Evolutionary conservation across 495 filamentous ascomycete genomes (phyloP), one percentile per base, ranked within the genome.

Genomic region (Penicillium paradoxum): DNA sequence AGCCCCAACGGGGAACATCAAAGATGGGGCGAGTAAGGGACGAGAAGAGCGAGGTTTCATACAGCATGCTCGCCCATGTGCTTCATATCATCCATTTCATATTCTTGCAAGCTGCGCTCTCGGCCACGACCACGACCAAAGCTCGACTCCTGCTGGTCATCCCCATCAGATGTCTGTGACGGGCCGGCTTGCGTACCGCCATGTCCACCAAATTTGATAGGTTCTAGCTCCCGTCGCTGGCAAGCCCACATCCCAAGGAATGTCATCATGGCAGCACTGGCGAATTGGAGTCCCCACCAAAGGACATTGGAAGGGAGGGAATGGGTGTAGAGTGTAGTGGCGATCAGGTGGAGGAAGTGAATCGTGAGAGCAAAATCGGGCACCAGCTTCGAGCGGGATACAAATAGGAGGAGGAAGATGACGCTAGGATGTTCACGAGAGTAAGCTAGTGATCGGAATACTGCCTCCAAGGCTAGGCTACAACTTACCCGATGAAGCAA

Each of bases 321-420:
- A 42, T 79, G 79, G 15, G 91, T 83, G 62, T 96, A 96, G 2
- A 95, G 60, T 8, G 78, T 82, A 2, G 86, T 86, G 56, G 88
- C 67, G 49, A 95, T 53, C n/a, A 96, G 79, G 58, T 97, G 90
- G 27, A 97, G 73, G 69, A 87, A 82, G 73, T 96, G 90, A 21
- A 93, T 79, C 1, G 93, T 95, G 19, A 97, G 77, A 6, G 89
- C 85, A 67, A 99, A 99, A 67, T 99, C 93, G 54, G 87, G 88
- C 29, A 97, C 85, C 32, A 96, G 83, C 64, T 97, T 97, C 22
- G 86, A 90, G 48, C 91, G 88, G 25, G 85, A 85, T 55, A 96
- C 82, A 52, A 96, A 74, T 45, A 90, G 68, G 29, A 91, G 78
- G 32, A 93, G 80, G n/a, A 87, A 84, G 25, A 92, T 79, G 14